Evolutionary conservation across 2,329 filamentous ascomycete species (phyloP).

Genomic region (Microascus cirrosus): DNA sequence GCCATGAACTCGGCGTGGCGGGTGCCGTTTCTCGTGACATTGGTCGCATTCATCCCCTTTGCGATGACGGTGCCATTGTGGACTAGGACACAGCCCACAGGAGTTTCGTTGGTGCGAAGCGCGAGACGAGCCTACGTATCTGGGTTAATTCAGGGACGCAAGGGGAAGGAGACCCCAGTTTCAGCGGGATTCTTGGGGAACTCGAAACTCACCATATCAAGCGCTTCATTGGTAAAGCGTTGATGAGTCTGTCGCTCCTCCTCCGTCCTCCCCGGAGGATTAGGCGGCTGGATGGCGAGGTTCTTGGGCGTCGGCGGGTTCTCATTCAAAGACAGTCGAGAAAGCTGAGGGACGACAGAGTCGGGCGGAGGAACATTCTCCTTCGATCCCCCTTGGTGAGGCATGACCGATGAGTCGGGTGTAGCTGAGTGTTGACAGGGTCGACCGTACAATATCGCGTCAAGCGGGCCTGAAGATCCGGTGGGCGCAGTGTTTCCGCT

Average conservation of each 20-base stretch:
- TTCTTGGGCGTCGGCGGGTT: neutral
- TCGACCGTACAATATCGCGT: neutral
- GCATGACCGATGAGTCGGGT: neutral
- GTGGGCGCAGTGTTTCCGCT: neutral
- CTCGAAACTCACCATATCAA: constrained; percentile 61
- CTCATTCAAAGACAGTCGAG: neutral
- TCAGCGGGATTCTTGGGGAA: neutral
- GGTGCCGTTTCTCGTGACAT: constrained; percentile 80
- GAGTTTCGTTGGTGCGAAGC: constrained; percentile 78
- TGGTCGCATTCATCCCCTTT: constrained; percentile 93
- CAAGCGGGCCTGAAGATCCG: neutral
- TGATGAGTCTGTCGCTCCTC: constrained; percentile 32
- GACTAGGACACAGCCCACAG: constrained; percentile 91
- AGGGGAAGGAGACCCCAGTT: neutral
- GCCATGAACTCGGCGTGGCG: constrained; percentile 94
- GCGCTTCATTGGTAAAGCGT: constrained; percentile 71
- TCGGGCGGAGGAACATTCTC: neutral
- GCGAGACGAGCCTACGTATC: constrained; percentile 65
- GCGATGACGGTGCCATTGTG: constrained; percentile 70
- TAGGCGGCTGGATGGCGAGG: constrained; percentile 4
- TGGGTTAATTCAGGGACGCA: constrained; percentile 12
- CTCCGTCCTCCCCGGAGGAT: constrained; percentile 6
- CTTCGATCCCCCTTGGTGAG: neutral
- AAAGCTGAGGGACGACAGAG: neutral
- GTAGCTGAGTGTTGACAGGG: neutral